A percentile compares a stretch with the other conserved stretches of the same genome.
Conservation (phyloP, 768 basidiomycete genomes). For the Naganishia vishniacii region DNA sequence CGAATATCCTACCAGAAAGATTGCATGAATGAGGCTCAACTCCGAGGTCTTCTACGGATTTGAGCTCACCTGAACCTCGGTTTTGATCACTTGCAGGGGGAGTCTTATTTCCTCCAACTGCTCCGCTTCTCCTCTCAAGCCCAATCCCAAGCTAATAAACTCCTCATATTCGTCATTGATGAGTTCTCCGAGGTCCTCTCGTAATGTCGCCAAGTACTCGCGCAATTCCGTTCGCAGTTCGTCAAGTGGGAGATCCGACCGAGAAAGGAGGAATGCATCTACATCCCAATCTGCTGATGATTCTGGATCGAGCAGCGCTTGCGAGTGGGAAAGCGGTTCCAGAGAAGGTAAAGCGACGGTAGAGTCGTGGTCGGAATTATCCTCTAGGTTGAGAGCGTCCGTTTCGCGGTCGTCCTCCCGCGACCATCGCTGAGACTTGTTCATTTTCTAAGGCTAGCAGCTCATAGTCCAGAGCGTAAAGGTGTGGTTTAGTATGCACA, state of each 20-base stretch:
- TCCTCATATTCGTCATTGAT: slow-evolving; percentile 98
- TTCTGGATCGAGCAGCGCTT: slow-evolving; percentile 65
- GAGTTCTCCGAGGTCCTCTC: slow-evolving; percentile 87
- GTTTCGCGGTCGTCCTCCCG: slow-evolving; percentile 1
- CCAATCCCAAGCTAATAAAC: slow-evolving; percentile 91
- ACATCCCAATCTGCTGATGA: slow-evolving; percentile 59
- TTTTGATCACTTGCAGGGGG: slow-evolving; percentile 62
- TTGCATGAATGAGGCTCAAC: neutral
- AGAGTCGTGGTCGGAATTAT: neutral
- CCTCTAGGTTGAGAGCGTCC: neutral
- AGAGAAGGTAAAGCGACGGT: slow-evolving; percentile 45
- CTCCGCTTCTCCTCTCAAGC: slow-evolving; percentile 75
- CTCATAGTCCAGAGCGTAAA: neutral
- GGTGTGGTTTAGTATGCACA: no score
- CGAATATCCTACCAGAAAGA: slow-evolving; percentile 27
- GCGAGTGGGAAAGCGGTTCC: slow-evolving; percentile 69
- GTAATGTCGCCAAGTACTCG: slow-evolving; percentile 72
- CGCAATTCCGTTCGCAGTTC: slow-evolving; percentile 83
- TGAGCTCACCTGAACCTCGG: slow-evolving; percentile 62
- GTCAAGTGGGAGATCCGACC: slow-evolving; percentile 74
- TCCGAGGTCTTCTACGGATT: neutral
- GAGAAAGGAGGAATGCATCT: slow-evolving; percentile 79
- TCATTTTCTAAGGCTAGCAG: neutral
- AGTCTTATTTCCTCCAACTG: slow-evolving; percentile 55
- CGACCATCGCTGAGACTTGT: slow-evolving; percentile 3